Percentiles rank a stretch among this genome's conserved stretches.
phyloP scores from a whole-genome alignment of 257 asterid species.

The Asclepias syriaca region DNA sequence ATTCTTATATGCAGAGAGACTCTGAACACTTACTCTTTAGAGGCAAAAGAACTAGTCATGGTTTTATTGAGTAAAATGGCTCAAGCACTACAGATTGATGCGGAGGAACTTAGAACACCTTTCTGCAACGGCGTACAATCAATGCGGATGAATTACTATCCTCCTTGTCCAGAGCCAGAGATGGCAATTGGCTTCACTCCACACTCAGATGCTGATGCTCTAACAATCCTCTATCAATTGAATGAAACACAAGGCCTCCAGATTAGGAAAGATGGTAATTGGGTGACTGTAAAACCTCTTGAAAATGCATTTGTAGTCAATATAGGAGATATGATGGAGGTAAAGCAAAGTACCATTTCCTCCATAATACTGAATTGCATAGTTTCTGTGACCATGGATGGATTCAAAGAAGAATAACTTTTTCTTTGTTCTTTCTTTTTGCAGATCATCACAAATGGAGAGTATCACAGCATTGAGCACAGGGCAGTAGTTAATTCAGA shows the following conservation, averaged over 20 bases:
- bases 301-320: slow-evolving; percentile 44
- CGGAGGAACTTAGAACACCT: slow-evolving; percentile 26
- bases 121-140: slow-evolving; percentile 42
- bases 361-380: background rate
- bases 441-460: slow-evolving; percentile 51
- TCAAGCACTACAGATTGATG: slow-evolving; percentile 38
- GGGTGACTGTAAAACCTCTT: slow-evolving; percentile 44
- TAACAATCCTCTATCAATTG: slow-evolving; percentile 48
- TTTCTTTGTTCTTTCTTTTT: background rate
- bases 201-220: slow-evolving; percentile 56
- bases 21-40: slow-evolving; percentile 31
- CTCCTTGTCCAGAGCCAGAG: slow-evolving; percentile 54
- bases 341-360: background rate
- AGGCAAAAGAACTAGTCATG: slow-evolving; percentile 33
- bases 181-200: slow-evolving; percentile 41
- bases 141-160: slow-evolving; percentile 51
- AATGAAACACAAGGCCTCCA: slow-evolving; percentile 50
- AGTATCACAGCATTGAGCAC: slow-evolving; percentile 50
- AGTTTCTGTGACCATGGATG: background rate
- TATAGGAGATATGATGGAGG: slow-evolving; percentile 59
- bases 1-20: slow-evolving; percentile 29
- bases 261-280: slow-evolving; percentile 35
- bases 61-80: slow-evolving; percentile 35
- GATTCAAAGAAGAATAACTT: too few species aligned
- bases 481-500: slow-evolving; percentile 40